Base-by-base conservation (phyloP, 352 stramenopile species). In the Pythium aphanidermatum region DNA sequence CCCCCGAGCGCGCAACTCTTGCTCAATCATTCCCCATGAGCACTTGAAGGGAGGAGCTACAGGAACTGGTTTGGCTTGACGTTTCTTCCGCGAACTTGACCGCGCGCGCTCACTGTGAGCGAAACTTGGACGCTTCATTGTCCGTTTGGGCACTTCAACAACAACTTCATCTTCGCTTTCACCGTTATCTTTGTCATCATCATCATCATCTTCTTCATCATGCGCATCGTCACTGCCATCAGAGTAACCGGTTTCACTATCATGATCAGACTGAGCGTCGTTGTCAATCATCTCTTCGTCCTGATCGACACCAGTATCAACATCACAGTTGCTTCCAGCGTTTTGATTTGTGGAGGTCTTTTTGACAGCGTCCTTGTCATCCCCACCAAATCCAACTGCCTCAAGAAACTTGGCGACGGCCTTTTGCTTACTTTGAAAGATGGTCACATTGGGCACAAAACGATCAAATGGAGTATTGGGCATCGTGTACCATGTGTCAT, bases 371-470 rank as follows among this genome's bases (percentile, higher is more conserved):
- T n/a, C n/a, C n/a, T n/a, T n/a, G 35, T 46, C 46, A 34, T 40
- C 26, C 4, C 14, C 37, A 11, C 38, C 29, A 2, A 16, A 39
- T 33, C 61, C 58, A 17, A 43, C 63, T 17, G 59, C 57, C 29
- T 70, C 55, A n/a, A 93, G 40, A 24, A 76, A 87, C 44, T 74
- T 87, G 43, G 63, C 58, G 27, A 89, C 59, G 19, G 72, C 78
- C 16, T 70, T 49, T n/a, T 58, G 31, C 50, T 89, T 86, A 17
- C 68, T 75, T 27, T 65, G 50, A 42, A 92, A 89, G 39, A 93
- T 76, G 11, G 72, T 93, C 13, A 78, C 66, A 44, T 90, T 86
- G 8, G 80, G 79, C 10, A 79, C 51, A 44, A 70, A 92, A 43
- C 77, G 63, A 32, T 76, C 63, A 41, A 91, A 93, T 1, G 65